Percentiles rank a stretch among this genome's conserved stretches.
These are phyloP conservation scores for Neurospora africana DNA, from an alignment of 495 filamentous ascomycete genomes.

Conservation along the genomic window DNA sequence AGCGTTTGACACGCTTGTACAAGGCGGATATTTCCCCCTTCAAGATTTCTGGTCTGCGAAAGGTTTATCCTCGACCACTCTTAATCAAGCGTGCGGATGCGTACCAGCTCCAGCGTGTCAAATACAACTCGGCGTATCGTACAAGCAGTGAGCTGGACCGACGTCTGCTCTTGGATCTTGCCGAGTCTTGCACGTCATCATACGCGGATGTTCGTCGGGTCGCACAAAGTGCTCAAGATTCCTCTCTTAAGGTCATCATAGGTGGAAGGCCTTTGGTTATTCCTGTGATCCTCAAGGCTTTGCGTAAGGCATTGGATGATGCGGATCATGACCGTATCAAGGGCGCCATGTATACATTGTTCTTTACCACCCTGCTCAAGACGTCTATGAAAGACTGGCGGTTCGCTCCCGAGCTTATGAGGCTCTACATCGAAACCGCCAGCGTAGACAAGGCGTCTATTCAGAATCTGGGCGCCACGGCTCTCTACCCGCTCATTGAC, in stretches of 20 bases:
- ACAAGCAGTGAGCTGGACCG: constrained; percentile 78
- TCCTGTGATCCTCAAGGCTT: constrained; percentile 65
- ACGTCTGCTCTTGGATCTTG: constrained; percentile 73
- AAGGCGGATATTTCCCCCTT: constrained; percentile 79
- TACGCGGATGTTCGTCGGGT: constrained; percentile 93
- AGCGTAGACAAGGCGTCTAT: constrained; percentile 88
- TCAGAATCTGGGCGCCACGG: constrained; percentile 74
- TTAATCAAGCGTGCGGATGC: constrained; percentile 84
- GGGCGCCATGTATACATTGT: constrained; percentile 77
- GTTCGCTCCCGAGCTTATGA: constrained; percentile 75
- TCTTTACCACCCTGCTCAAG: constrained; percentile 83
- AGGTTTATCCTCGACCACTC: constrained; percentile 82
- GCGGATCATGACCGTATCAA: constrained; percentile 86
- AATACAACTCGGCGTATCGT: constrained; percentile 82
- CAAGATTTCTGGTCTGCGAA: constrained; percentile 85
- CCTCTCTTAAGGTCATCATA: constrained; percentile 83
- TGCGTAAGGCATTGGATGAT: constrained; percentile 71
- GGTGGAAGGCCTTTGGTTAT: constrained; percentile 81
- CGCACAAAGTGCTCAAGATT: constrained; percentile 84
- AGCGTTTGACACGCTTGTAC: constrained; percentile 72
- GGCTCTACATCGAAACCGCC: constrained; percentile 78
- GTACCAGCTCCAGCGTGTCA: constrained; percentile 85
- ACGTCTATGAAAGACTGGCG: constrained; percentile 85
- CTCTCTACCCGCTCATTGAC: constrained; percentile 79
- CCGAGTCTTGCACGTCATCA: constrained; percentile 80